Evolutionary conservation across 257 asterid species (phyloP).

Genomic region (Gentiana macrophylla): DNA sequence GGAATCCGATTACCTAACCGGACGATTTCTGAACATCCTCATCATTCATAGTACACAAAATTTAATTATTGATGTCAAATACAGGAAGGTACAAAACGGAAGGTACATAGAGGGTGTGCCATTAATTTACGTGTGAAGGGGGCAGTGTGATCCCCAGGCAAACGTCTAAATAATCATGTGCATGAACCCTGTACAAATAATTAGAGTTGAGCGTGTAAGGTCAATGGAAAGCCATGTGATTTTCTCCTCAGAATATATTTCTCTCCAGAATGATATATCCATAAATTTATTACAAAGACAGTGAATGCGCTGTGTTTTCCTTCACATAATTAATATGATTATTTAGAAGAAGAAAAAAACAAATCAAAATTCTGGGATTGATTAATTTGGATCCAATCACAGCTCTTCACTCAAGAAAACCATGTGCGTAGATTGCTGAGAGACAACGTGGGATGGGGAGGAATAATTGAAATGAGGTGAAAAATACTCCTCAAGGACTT

Average conservation of each 20-base stretch:
- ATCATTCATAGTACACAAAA: too few relatives aligned
- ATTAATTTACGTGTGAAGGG: too few relatives aligned
- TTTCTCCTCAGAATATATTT: constrained; percentile 14
- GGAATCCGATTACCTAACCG: too few relatives aligned
- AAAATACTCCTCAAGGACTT: constrained; percentile 13
- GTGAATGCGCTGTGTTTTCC: constrained; percentile 7
- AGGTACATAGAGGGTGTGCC: too few relatives aligned
- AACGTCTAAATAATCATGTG: constrained; percentile 16
- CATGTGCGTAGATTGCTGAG: constrained; percentile 19
- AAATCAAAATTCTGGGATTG: constrained; percentile 3
- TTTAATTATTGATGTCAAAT: too few relatives aligned
- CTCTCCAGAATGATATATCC: not conserved
- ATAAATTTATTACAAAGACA: constrained; percentile 1
- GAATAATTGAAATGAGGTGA: constrained; percentile 20
- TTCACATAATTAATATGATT: not conserved
- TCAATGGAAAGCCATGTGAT: constrained; percentile 36
- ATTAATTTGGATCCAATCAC: constrained; percentile 15
- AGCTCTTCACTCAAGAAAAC: constrained; percentile 14
- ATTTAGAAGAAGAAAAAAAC: not conserved
- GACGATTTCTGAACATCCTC: too few relatives aligned
- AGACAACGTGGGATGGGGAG: constrained; percentile 19
- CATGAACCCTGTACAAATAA: constrained; percentile 14
- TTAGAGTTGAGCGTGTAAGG: constrained; percentile 16
- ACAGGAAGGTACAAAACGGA: too few relatives aligned
- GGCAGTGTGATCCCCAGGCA: too few relatives aligned